phyloP scores from a whole-genome alignment of 805 yeast genomes.

The Lipomyces chichibuensis region DNA sequence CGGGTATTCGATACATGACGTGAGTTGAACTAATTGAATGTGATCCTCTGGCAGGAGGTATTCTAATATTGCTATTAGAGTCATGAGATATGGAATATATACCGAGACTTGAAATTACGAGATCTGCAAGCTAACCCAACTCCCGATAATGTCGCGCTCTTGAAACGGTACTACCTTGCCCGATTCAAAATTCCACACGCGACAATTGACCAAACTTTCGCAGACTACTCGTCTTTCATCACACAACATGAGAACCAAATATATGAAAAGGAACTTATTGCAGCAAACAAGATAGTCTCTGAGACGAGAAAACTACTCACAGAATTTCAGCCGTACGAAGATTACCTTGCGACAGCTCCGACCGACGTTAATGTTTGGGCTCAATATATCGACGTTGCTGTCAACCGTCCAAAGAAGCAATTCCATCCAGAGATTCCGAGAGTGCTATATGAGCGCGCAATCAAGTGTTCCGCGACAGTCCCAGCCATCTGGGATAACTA shows the following conservation, averaged over 20 bases:
- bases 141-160: conserved; percentile 13
- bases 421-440: conserved; percentile 25
- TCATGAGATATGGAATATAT: conserved; percentile 36
- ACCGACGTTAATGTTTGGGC: conserved; percentile 33
- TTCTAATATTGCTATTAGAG: conserved; percentile 20
- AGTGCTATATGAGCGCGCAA: conserved; percentile 41
- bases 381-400: conserved; percentile 39
- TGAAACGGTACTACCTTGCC: conserved; percentile 32
- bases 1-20: conserved; percentile 27
- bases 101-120: conserved; percentile 24
- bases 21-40: not conserved
- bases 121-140: conserved; percentile 8
- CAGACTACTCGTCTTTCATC: conserved; percentile 40
- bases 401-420: conserved; percentile 29
- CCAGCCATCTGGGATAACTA: conserved; percentile 42
- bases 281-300: conserved; percentile 36
- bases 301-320: conserved; percentile 23
- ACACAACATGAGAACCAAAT: conserved; percentile 33
- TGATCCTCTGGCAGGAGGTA: not conserved
- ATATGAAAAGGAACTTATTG: conserved; percentile 39
- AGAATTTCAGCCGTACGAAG: conserved; percentile 36
- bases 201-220: conserved; percentile 39
- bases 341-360: conserved; percentile 6
- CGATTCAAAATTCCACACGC: conserved; percentile 40
- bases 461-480: conserved; percentile 20